Evolutionary conservation across 495 filamentous ascomycete species (phyloP).

Genomic region (Penicillium desertorum): DNA sequence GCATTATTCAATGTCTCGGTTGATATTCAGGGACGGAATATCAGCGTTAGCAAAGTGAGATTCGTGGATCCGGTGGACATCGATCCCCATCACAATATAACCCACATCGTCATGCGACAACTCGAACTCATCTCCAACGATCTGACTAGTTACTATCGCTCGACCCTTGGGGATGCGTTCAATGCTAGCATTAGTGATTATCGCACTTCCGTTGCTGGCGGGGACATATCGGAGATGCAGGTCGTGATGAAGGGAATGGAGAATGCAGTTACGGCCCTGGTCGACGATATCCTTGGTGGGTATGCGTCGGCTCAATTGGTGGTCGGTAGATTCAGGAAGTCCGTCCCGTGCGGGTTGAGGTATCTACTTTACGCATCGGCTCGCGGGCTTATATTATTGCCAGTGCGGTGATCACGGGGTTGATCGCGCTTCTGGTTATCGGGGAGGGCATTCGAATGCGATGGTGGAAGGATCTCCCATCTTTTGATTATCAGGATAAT

Average conservation of each 20-base stretch:
- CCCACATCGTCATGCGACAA: slow-evolving; percentile 26
- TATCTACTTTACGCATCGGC: slow-evolving; percentile 27
- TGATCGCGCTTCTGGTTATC: slow-evolving; percentile 22
- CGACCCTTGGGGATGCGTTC: slow-evolving; percentile 32
- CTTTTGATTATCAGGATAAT: slow-evolving; percentile 23
- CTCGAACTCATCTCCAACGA: slow-evolving; percentile 30
- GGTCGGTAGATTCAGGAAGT: slow-evolving; percentile 19
- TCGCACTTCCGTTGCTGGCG: slow-evolving; percentile 12
- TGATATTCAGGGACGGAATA: slow-evolving; percentile 26
- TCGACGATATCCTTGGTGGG: slow-evolving; percentile 35
- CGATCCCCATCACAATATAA: slow-evolving; percentile 31
- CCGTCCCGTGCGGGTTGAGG: slow-evolving; percentile 12
- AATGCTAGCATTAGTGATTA: slow-evolving; percentile 32
- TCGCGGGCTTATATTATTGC: slow-evolving; percentile 31
- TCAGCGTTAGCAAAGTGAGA: slow-evolving; percentile 21
- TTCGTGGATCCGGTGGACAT: slow-evolving; percentile 18
- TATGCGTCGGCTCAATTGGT: slow-evolving; percentile 37
- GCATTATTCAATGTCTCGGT: slow-evolving; percentile 33
- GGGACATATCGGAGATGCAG: slow-evolving; percentile 14
- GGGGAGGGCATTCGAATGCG: slow-evolving; percentile 18
- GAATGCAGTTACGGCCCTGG: slow-evolving; percentile 31
- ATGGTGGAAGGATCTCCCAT: slow-evolving; percentile 14
- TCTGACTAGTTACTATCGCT: slow-evolving; percentile 34
- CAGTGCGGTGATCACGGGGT: slow-evolving; percentile 21
- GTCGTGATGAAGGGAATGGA: slow-evolving; percentile 30